A percentile compares a stretch with the other conserved stretches of the same genome.
Evolutionary conservation across 2,329 filamentous ascomycete genomes (phyloP).

Genomic region (Trichophaea hybrida): DNA sequence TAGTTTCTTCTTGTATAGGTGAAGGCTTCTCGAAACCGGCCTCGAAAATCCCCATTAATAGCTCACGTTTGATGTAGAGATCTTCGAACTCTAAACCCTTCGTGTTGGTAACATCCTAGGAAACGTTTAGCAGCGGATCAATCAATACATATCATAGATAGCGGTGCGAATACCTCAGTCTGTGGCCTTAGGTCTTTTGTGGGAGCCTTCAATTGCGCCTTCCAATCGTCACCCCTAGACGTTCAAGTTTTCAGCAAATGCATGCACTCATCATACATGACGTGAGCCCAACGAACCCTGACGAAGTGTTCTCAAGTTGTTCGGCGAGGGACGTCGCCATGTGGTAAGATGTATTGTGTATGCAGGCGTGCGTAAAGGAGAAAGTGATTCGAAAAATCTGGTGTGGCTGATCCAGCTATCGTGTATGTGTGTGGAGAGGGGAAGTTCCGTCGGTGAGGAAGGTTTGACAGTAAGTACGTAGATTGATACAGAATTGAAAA

Average conservation of each 20-base stretch:
- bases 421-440: no score
- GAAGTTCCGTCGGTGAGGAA: background rate
- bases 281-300: slow-evolving; percentile 32
- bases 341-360: slow-evolving; percentile 13
- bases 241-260: slow-evolving; percentile 25
- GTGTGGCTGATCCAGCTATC: background rate
- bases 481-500: background rate
- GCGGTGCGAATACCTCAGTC: slow-evolving; percentile 48
- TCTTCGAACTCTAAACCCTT: slow-evolving; percentile 97
- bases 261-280: background rate
- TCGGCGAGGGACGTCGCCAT: slow-evolving; percentile 40
- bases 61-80: slow-evolving; percentile 82
- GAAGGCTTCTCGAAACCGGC: slow-evolving; percentile 97
- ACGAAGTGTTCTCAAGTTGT: slow-evolving; percentile 42
- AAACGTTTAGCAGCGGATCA: slow-evolving; percentile 21
- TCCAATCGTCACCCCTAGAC: slow-evolving; percentile 47
- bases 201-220: slow-evolving; percentile 56
- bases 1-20: slow-evolving; percentile 97
- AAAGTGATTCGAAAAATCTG: background rate
- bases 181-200: slow-evolving; percentile 62
- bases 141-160: background rate
- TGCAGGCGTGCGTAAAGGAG: background rate
- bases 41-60: slow-evolving; percentile 99
- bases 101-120: slow-evolving; percentile 88
- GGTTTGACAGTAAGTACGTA: background rate